Evolutionary conservation across 2,329 filamentous ascomycete genomes (phyloP), one percentile per base, ranked within the genome.

Genomic region (Zymoseptoria tritici): DNA sequence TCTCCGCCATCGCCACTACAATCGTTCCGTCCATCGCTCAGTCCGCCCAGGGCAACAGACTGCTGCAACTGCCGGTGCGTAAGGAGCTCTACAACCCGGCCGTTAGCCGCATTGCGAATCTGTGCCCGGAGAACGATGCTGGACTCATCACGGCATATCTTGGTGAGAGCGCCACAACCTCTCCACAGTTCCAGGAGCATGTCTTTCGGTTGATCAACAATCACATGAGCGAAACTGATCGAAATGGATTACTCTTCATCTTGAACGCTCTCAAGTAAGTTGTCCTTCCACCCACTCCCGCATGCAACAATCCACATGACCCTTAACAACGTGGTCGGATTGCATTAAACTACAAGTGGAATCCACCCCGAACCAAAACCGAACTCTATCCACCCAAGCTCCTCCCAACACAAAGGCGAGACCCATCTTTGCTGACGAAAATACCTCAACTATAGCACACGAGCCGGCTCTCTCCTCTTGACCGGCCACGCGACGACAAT

Each of bases 401-500:
- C 60, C 57, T 57, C 54, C 63, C 63, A 60, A 62, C 62, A 59
- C 57, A 49, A 57, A 57, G 46, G 53, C 58, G 58, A 49, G 56
- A 55, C 56, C 55, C 42, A 24, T 11, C 54, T 56, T 42, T 56
- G 64, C 64, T 66, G 62, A 66, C 60, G 36, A 53, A 56, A 36
- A 16, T 42, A 29, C 54, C 19, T 54, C 49, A 57, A 1, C 16
- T 55, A 51, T 57, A 89, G 85, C 61, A 85, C 85, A 21, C 81
- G 83, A 36, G 71, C 81, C 3, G 87, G 87, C 24, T 84, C 85
- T 24, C 73, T 88, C 19, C 71, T 88, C 5, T 76, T 90, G 53
- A 91, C 88, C 0, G 87, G 88, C n/a, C 83, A 85, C 70, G 78
- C 81, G 64, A 83, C 80, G 0, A 83, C 86, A 1, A 73, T 90